Conservation (phyloP, 441 rosid genomes). For the Pelargonium australe region DNA sequence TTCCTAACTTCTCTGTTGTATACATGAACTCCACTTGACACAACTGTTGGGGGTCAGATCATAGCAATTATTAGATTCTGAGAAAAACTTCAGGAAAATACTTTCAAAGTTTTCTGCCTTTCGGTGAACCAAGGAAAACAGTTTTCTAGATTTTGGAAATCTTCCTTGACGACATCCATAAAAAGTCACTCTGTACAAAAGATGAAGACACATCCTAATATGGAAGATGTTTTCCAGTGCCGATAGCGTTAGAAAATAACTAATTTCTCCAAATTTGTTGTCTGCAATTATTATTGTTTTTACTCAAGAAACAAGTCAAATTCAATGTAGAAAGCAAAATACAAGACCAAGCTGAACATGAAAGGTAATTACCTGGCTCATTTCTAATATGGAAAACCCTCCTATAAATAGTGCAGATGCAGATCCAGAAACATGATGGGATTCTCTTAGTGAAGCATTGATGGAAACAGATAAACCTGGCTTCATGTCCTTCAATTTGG, state of each 20-base stretch:
- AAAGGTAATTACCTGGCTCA: conserved; percentile 26
- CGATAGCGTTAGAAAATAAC: neutral
- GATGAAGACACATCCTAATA: neutral
- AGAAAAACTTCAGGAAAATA: neutral
- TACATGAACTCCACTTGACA: neutral
- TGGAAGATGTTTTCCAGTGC: neutral
- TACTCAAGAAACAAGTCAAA: neutral
- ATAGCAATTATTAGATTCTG: neutral
- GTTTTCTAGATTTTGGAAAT: neutral
- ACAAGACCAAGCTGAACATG: neutral
- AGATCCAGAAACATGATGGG: conserved; percentile 58
- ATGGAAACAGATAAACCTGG: conserved; percentile 54
- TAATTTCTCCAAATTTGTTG: neutral
- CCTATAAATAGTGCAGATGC: conserved; percentile 81
- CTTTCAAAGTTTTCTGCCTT: neutral
- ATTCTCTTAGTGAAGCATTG: conserved; percentile 56
- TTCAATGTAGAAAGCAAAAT: neutral
- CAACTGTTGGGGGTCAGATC: neutral
- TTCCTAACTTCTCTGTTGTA: neutral
- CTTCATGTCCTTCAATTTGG: conserved; percentile 48
- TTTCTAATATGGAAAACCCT: conserved; percentile 72
- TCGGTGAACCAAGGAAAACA: neutral
- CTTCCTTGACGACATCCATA: neutral
- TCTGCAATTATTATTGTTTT: neutral
- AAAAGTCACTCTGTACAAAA: neutral